Base-by-base conservation (phyloP, 2,329 filamentous ascomycete genomes). In the Fusarium sp. region DNA sequence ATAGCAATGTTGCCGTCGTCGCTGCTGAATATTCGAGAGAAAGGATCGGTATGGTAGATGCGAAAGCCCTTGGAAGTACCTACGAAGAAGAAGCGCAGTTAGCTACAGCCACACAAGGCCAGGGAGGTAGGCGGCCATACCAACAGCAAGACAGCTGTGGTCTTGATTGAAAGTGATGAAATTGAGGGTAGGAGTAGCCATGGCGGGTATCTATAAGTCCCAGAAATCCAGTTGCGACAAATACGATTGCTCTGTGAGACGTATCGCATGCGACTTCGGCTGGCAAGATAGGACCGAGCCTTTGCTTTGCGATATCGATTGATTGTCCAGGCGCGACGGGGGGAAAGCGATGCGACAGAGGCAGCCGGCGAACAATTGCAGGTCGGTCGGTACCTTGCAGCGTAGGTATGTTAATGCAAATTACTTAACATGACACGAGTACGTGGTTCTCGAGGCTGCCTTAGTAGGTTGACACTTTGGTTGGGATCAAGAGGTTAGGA, bases 111-210 rank as follows among this genome's bases (percentile, higher is more conserved):
- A 56, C 42, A 55, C 30, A 52, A 47, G 39, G 57, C 66, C 63
- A 62, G 71, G 41, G 45, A 47, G 34, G 30, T 17, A 42, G 20
- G 51, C 51, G 32, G 64, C 84, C 92, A 80, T 87, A 95, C 94
- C 96, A 78, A 99, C 95, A 85, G 96, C 96, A 75, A 99, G 89
- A 83, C 96, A 96, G 88, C 94, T 97, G 86, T 98, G 95, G 87
- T 99, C 96, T 87, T 99, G 96, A 84, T 99, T 99, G 85, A 98
- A 99, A 47, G 96, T 98, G 79, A 99, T 94, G 85, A 97, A 99
- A 84, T 99, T 99, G 87, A 98, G 94, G 55, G 91, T 86, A 82
- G 92, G 91, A 74, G 81, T 88, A 73, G 91, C 85, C 91, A 94
- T 94, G 69, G 77, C 85, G 79, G 42, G 26, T 26, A 26, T 36